Percentiles rank a stretch among this genome's conserved stretches.
Conservation (phyloP, 768 basidiomycete species). For the Pleurotus pulmonarius region DNA sequence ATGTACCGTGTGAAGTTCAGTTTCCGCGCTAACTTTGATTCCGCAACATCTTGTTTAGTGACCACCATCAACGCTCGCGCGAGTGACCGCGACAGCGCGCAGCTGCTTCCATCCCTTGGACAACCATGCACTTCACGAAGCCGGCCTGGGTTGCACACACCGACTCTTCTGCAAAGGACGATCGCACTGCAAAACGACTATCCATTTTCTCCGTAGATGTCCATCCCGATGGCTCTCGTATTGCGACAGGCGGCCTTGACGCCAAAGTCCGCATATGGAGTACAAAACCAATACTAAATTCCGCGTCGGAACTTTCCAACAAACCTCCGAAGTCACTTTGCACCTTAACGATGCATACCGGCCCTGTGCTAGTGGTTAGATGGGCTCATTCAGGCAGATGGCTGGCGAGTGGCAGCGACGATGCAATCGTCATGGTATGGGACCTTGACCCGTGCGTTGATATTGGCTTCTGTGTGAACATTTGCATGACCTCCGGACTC, state of each 20-base stretch:
- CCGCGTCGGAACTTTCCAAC: slow-evolving; percentile 60
- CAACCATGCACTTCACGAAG: slow-evolving; percentile 78
- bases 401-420: slow-evolving; percentile 96
- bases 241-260: slow-evolving; percentile 97
- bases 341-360: slow-evolving; percentile 91
- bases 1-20: too few species aligned
- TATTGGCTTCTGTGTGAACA: slow-evolving; percentile 6
- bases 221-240: slow-evolving; percentile 91
- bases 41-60: too few species aligned
- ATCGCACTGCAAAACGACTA: slow-evolving; percentile 59
- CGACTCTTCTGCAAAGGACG: slow-evolving; percentile 59
- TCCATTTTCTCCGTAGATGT: slow-evolving; percentile 93
- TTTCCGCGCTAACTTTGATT: too few species aligned
- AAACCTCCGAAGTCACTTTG: slow-evolving; percentile 83
- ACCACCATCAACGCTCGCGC: too few species aligned
- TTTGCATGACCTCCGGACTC: neutral
- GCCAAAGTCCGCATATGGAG: slow-evolving; percentile 97
- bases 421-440: slow-evolving; percentile 96
- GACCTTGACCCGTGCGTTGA: slow-evolving; percentile 87
- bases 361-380: slow-evolving; percentile 84
- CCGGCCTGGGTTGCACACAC: slow-evolving; percentile 77
- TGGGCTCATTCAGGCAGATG: slow-evolving; percentile 95
- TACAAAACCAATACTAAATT: slow-evolving; percentile 88
- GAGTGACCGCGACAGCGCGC: too few species aligned
- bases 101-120: too few species aligned